A percentile compares a stretch with the other conserved stretches of the same genome.
These are phyloP conservation scores for Ambispora gerdemannii DNA, from an alignment of 192 early-diverging fungal genomes.

Conservation along the genomic window DNA sequence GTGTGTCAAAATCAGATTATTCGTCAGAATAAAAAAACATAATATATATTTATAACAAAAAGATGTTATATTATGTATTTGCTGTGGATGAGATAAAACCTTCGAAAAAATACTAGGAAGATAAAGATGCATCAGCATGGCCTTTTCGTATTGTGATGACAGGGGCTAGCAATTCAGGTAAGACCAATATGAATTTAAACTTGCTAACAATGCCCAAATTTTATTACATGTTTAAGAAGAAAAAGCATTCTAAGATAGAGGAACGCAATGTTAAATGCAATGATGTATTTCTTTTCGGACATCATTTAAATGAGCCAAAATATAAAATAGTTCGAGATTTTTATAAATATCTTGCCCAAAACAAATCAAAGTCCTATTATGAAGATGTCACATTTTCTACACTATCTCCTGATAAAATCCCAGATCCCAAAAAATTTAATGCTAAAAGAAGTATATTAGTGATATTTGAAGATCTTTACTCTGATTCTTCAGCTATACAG, in stretches of 20 bases:
- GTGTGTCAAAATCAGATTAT: slow-evolving; percentile 13
- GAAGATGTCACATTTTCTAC: slow-evolving; percentile 22
- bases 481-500: slow-evolving; percentile 19
- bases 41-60: slow-evolving; percentile 15
- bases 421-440: slow-evolving; percentile 26
- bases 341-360: slow-evolving; percentile 26
- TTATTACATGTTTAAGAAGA: slow-evolving; percentile 25
- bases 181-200: slow-evolving; percentile 23
- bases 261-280: slow-evolving; percentile 27
- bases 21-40: slow-evolving; percentile 21
- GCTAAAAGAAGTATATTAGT: slow-evolving; percentile 27
- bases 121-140: slow-evolving; percentile 8
- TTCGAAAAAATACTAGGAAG: background rate
- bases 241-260: slow-evolving; percentile 6
- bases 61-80: background rate
- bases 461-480: slow-evolving; percentile 24
- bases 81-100: background rate
- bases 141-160: slow-evolving; percentile 24
- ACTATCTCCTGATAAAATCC: slow-evolving; percentile 30
- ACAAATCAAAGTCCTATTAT: slow-evolving; percentile 18
- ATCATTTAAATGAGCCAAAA: slow-evolving; percentile 22
- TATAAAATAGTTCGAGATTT: slow-evolving; percentile 22
- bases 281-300: slow-evolving; percentile 14
- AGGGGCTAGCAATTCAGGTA: slow-evolving; percentile 25
- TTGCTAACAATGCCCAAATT: slow-evolving; percentile 19